Base-by-base conservation (phyloP, 768 basidiomycete genomes). In the Suillus americanus region DNA sequence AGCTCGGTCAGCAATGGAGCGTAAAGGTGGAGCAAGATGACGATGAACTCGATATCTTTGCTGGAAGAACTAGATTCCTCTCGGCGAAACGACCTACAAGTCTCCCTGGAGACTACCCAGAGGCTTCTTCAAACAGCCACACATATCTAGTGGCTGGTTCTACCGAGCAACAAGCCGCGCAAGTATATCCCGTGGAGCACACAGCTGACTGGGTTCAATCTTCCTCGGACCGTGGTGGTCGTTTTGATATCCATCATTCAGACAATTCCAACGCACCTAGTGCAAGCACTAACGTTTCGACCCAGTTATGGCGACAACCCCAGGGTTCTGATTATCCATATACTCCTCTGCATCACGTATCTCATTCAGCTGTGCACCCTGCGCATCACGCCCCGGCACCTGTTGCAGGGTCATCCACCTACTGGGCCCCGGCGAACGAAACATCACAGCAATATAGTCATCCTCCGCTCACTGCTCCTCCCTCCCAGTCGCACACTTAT, bases 41-140 rank as follows among this genome's bases (percentile, higher is more conserved):
- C 23, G 90, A 91, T 64, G 90, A 89, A 66, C 78, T 92, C 5
- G 79, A 85, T 0, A 89, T 91, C 51, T 88, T 91, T 69, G 85
- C 88, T 0, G 90, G 90, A 5, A 84, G 85, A 64, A 88, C 85
- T 0, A 80, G 85, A 10, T 84, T 91, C 46, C 83, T 90, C 16
- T 83, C 86, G 3, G 76, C 79, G 9, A 81, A 82, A 68, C 77
- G 76, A 71, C 62, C 75, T 37, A 72, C 66, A 38, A 72, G 72
- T 28, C 62, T 68, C 18, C 66, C 66, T 7, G 23, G 45, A 14
- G 60, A 62, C 9, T 37, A 45, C 30, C 16, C 64, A 1, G 51
- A 23, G 4, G 13, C 53, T 20, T 28, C 48, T 12, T 62, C 55
- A 18, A 50, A 40, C 37, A 43, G 20, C 40, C 37, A 16, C 12